Evolutionary conservation across 441 rosid genomes (phyloP).

Genomic region (Biscutella laevigata): DNA sequence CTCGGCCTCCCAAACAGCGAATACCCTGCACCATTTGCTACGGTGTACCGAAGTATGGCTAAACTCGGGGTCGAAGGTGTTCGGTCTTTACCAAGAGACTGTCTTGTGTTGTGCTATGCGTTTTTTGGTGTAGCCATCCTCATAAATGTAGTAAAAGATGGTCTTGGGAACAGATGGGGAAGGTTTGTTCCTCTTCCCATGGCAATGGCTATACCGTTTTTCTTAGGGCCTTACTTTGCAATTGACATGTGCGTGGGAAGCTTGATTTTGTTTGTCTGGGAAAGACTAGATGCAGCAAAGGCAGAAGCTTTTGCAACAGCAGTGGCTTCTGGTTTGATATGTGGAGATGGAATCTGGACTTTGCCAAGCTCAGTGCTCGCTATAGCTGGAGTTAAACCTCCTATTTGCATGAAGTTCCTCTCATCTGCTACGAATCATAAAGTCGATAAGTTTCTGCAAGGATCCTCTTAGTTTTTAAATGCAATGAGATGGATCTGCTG

Average conservation of each 20-base stretch:
- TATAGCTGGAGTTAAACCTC: conserved; percentile 60
- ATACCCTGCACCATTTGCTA: conserved; percentile 73
- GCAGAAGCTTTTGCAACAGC: conserved; percentile 75
- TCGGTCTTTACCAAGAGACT: conserved; percentile 57
- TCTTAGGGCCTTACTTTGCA: conserved; percentile 67
- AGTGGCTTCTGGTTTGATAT: conserved; percentile 82
- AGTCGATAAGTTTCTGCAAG: conserved; percentile 35
- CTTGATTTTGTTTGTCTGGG: conserved; percentile 68
- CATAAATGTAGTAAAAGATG: conserved; percentile 36
- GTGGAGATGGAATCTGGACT: conserved; percentile 88
- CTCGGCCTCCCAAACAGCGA: conserved; percentile 54
- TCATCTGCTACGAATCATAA: conserved; percentile 38
- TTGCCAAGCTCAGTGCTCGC: conserved; percentile 72
- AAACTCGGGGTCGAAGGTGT: conserved; percentile 74
- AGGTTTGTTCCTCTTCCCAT: conserved; percentile 40
- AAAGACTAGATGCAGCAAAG: conserved; percentile 43
- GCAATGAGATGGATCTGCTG: conserved; percentile 10
- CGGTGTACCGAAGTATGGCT: conserved; percentile 65
- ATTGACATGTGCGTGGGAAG: conserved; percentile 85
- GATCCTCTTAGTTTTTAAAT: conserved; percentile 8
- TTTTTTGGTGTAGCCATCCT: conserved; percentile 43
- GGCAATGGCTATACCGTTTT: conserved; percentile 96
- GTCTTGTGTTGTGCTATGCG: conserved; percentile 41
- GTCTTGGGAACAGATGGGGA: conserved; percentile 24
- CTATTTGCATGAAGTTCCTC: conserved; percentile 84